phyloP scores from a whole-genome alignment of 345 rosid genomes.

The Anacardium occidentale region DNA sequence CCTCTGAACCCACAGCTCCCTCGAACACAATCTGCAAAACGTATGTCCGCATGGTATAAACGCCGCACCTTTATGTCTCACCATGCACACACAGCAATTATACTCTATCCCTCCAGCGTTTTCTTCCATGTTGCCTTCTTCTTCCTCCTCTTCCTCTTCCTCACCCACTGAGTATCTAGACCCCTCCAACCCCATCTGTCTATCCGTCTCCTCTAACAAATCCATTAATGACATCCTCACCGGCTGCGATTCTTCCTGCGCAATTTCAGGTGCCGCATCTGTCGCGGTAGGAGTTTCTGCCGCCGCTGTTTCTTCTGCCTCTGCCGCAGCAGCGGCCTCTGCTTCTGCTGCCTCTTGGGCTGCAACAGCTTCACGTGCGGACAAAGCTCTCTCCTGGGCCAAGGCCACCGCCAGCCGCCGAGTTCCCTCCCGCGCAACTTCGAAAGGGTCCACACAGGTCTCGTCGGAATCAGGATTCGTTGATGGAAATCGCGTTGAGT shows the following conservation, averaged over 20 bases:
- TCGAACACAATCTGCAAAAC: constrained; percentile 86
- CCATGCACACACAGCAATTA: constrained; percentile 79
- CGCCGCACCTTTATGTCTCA: constrained; percentile 81
- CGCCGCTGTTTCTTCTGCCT: constrained; percentile 48
- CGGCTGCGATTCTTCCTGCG: constrained; percentile 27
- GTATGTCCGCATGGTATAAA: constrained; percentile 92
- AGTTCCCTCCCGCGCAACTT: constrained; percentile 32
- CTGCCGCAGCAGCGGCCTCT: constrained; percentile 53
- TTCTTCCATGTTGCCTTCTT: constrained; percentile 31
- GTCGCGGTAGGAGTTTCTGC: constrained; percentile 17
- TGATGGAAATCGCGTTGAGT: constrained; percentile 35
- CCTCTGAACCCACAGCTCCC: constrained; percentile 86
- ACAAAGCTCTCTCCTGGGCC: constrained; percentile 65
- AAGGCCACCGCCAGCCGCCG: constrained; percentile 43
- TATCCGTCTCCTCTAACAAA: constrained; percentile 73
- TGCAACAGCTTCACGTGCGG: constrained; percentile 80
- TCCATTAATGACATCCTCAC: constrained; percentile 87
- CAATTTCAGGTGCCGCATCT: constrained; percentile 24
- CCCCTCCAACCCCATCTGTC: constrained; percentile 65
- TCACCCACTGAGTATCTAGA: constrained; percentile 49
- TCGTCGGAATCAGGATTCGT: constrained; percentile 19
- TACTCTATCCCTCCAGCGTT: constrained; percentile 42
- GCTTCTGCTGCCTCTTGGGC: constrained; percentile 74
- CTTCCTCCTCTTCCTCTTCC: constrained; percentile 31
- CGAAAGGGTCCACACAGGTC: constrained; percentile 26